Conservation (phyloP, 148 eudicot species). For the Camellia lanceoleosa region DNA sequence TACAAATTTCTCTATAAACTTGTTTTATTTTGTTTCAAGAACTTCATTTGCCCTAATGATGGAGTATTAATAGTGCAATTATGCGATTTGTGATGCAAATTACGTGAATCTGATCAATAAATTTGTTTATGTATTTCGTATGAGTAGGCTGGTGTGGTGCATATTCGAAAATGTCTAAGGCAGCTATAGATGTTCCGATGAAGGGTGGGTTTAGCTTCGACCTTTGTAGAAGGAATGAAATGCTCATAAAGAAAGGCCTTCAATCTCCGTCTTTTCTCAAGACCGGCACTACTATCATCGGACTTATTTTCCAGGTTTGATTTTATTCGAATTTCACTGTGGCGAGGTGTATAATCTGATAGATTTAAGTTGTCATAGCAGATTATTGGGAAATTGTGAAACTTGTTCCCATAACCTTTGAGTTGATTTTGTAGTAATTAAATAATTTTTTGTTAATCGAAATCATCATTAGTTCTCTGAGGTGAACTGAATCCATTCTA, state of each 20-base stretch:
- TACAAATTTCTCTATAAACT: not conserved
- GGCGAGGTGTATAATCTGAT: not conserved
- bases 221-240: conserved; percentile 65
- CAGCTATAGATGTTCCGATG: conserved; percentile 41
- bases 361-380: not conserved
- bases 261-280: conserved; percentile 48
- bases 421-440: not conserved
- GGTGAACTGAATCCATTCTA: not conserved
- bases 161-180: conserved; percentile 39
- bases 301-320: conserved; percentile 61
- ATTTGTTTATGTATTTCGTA: not conserved
- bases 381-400: not conserved
- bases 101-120: not conserved
- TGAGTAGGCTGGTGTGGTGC: not conserved
- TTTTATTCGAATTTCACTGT: not conserved
- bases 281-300: conserved; percentile 81
- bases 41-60: not conserved
- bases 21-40: not conserved
- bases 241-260: conserved; percentile 58
- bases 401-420: not conserved
- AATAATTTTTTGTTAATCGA: not conserved
- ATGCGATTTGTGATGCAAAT: not conserved
- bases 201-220: conserved; percentile 77
- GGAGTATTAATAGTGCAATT: not conserved
- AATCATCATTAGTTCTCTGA: not conserved